These are phyloP conservation scores for Amaranthus tricolor DNA, from an alignment of 179 eudicot genomes.

Conservation along the genomic window DNA sequence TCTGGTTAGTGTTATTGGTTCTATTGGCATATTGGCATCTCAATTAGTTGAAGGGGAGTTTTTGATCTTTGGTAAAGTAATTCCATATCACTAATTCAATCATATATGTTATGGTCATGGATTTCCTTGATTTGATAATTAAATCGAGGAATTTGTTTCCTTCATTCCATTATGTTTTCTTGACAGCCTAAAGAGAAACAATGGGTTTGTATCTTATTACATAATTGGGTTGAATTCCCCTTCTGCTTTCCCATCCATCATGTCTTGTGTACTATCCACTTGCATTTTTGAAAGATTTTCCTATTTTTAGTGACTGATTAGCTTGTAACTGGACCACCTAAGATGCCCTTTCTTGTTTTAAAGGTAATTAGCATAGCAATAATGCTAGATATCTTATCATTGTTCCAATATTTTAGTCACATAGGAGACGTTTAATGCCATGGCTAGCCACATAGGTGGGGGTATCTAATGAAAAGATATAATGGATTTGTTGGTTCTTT, in stretches of 20 bases:
- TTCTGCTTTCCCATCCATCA: conserved; percentile 20
- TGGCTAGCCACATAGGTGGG: neutral
- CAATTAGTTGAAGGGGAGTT: neutral
- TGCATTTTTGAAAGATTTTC: neutral
- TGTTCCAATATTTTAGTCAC: conserved; percentile 11
- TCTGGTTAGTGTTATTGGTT: neutral
- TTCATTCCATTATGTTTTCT: conserved; percentile 23
- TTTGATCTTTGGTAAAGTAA: neutral
- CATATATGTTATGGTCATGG: neutral
- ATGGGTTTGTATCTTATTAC: conserved; percentile 12
- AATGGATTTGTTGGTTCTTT: conserved; percentile 16
- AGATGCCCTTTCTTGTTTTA: conserved; percentile 13
- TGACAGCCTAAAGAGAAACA: conserved; percentile 25
- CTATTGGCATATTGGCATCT: conserved; percentile 6
- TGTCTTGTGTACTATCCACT: neutral
- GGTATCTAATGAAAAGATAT: conserved; percentile 8
- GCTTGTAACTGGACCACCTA: conserved; percentile 6
- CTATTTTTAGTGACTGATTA: conserved; percentile 2
- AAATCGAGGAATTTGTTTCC: conserved; percentile 20
- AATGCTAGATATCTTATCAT: conserved; percentile 5
- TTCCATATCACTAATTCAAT: neutral
- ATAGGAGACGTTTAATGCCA: conserved; percentile 10
- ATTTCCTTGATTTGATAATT: neutral
- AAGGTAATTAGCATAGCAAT: conserved; percentile 16
- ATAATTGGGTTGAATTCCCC: conserved; percentile 17